Evolutionary conservation across 805 yeast genomes (phyloP), one percentile per base, ranked within the genome.

Genomic region (Saccharomycopsis schoenii): DNA sequence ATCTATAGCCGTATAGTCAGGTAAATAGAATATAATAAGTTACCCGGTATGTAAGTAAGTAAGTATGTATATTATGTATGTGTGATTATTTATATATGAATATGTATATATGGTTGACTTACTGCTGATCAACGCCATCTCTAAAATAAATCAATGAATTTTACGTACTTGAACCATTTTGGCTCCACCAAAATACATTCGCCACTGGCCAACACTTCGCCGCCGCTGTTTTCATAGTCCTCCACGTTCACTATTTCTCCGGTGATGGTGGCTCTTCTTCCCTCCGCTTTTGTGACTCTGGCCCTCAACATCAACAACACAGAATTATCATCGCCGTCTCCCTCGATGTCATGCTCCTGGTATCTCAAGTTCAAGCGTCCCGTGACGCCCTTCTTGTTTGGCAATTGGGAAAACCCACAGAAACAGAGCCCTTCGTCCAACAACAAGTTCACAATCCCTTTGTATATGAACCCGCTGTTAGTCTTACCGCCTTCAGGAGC

Each of bases 321-420:
- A 10, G 85, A 82, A 24, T 85, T 76, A 62, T 83, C 81, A 3
- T 61, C 50, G 14, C 41, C 24, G 5, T 52, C 41, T 6, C 75
- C 70, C 4, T 73, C 72, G 51, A 79, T 78, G 19, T 47, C 34
- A 24, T 24, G 29, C n/a, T 47, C 52, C n/a, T 69, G 62, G 71
- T 89, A 93, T 58, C 86, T 77, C 9, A 93, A 76, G 1, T 80
- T 73, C 52, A 93, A 75, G 58, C 78, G 80, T 0, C 97, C 99
- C 0, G 99, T 93, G 25, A 94, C 97, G 14, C 98, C 99, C 58
- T 86, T 78, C 60, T 83, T 80, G 61, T 84, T 83, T 0, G 98
- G 98, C 12, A 93, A 75, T 34, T 80, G 74, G 2, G 89, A 83
- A 70, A 91, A 93, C 15, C 97, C 98, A 68, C 96, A 88, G 54